Evolutionary conservation across 805 yeast species (phyloP), one percentile per base, ranked within the genome.

Genomic region (Kuraishia hungarica): DNA sequence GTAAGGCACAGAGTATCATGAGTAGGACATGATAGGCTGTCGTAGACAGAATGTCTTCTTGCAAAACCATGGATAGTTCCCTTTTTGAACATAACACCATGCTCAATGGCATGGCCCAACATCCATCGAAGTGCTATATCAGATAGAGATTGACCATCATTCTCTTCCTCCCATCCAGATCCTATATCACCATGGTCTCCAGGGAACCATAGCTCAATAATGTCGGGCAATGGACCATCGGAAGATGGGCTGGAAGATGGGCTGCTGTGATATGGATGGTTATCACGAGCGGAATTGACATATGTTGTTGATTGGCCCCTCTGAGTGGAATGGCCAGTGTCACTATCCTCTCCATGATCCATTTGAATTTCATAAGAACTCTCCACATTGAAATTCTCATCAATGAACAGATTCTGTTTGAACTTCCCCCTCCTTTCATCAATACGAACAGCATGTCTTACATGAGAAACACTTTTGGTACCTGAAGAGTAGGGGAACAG

Each of bases 181-280:
- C 90, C 90, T 60, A 81, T 69, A 65, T 85, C 89, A 10, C 85
- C 73, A 65, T 85, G 90, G 62, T 81, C 81, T 1, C 89, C 91
- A 1, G 87, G 80, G 61, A 85, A 85, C 85, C 86, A 85, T 48
- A 80, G 62, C 61, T 85, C 89, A 17, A 76, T 63, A 39, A 78
- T 60, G 59, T 77, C 80, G 8, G n/a, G n/a, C n/a, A n/a, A n/a
- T n/a, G n/a, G n/a, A n/a, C n/a, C n/a, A n/a, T n/a, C n/a, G n/a
- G n/a, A n/a, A n/a, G n/a, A n/a, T n/a, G n/a, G n/a, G n/a, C n/a
- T n/a, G n/a, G n/a, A n/a, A n/a, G n/a, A n/a, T n/a, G n/a, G n/a
- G n/a, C n/a, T n/a, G n/a, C n/a, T n/a, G n/a, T n/a, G n/a, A n/a
- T n/a, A n/a, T n/a, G n/a, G n/a, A n/a, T n/a, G n/a, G n/a, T n/a